Base-by-base conservation (phyloP, 257 asterid species). In the Leptodermis oblonga region DNA sequence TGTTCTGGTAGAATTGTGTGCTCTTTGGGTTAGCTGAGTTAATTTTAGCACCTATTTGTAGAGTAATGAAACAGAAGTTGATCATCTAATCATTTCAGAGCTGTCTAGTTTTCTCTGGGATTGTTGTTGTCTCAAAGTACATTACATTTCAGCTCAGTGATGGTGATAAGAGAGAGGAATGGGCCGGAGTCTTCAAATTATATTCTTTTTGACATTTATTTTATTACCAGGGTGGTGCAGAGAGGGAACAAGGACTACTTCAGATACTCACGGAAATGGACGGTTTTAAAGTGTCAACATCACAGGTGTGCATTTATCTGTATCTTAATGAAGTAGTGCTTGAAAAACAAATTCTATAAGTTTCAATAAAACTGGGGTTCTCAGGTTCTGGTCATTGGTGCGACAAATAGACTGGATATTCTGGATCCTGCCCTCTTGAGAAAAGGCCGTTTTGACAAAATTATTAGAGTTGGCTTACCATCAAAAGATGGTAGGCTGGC, bases 211-310 rank as follows among this genome's bases (percentile, higher is more conserved):
- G 41, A 65, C 46, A 71, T 73, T 60, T 67, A 26, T 74, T 84
- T 71, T 70, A 70, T 61, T 72, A 71, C 76, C 73, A 94, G 99
- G 99, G 99, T 74, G 97, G 99, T 77, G 97, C 97, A 43, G 99
- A 94, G 79, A 89, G 99, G 87, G 99, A 94, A 75, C 99, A 94
- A 81, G 99, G 99, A 45, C 89, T 94, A 59, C 97, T 94, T 76
- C 99, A 94, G 80, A 94, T 94, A 72, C 86, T 94, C 73, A 91
- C 99, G 17, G 99, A 94, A 85, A 85, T 94, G 97, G 97, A 91
- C 82, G 99, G 99, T 62, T 94, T 94, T 83, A 91, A 89, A 83
- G 95, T 82, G 68, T 86, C 90, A 66, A 94, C 97, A 31, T 86
- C 96, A 73, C 97, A 91, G 95, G 97, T 89, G 59, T 68, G 77